A percentile compares a stretch with the other conserved stretches of the same genome.
Conservation (phyloP, 768 basidiomycete genomes). For the Clathrus columnatus region DNA sequence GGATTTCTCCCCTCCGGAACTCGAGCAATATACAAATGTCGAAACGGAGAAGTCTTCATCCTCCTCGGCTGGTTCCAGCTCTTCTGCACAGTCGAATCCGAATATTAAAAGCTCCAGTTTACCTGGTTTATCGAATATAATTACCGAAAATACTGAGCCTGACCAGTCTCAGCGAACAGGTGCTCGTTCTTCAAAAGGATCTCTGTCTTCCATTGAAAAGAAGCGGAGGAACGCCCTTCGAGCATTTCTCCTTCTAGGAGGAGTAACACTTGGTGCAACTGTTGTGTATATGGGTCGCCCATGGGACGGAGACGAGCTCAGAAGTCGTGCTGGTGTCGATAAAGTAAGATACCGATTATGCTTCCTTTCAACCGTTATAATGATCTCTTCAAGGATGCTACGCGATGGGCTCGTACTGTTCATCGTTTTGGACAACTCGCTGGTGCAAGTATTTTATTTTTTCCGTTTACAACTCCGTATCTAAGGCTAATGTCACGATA, state of each 20-base stretch:
- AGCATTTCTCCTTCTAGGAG: constrained; percentile 43
- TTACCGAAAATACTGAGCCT: neutral
- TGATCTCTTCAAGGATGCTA: constrained; percentile 36
- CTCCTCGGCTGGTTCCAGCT: neutral
- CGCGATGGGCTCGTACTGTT: constrained; percentile 56
- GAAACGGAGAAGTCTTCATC: neutral
- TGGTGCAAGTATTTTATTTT: constrained; percentile 41
- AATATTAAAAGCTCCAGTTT: neutral
- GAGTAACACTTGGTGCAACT: constrained; percentile 49
- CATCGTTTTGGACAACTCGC: constrained; percentile 57
- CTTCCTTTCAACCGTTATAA: neutral
- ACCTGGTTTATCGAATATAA: neutral
- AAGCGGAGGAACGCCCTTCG: constrained; percentile 50
- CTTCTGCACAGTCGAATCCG: neutral
- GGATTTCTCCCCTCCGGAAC: neutral
- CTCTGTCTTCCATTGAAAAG: constrained; percentile 71
- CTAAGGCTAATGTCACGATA: constrained; percentile 3
- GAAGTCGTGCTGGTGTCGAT: constrained; percentile 34
- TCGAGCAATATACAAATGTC: neutral
- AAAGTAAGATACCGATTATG: constrained; percentile 35
- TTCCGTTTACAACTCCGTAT: neutral
- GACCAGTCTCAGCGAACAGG: constrained; percentile 41
- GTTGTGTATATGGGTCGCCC: constrained; percentile 65
- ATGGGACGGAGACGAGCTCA: constrained; percentile 68
- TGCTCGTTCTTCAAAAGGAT: constrained; percentile 68